A percentile compares a stretch with the other conserved stretches of the same genome.
These are phyloP conservation scores for Aegilops tauschii DNA, from an alignment of 176 grass and related monocot species.

Conservation along the genomic window DNA sequence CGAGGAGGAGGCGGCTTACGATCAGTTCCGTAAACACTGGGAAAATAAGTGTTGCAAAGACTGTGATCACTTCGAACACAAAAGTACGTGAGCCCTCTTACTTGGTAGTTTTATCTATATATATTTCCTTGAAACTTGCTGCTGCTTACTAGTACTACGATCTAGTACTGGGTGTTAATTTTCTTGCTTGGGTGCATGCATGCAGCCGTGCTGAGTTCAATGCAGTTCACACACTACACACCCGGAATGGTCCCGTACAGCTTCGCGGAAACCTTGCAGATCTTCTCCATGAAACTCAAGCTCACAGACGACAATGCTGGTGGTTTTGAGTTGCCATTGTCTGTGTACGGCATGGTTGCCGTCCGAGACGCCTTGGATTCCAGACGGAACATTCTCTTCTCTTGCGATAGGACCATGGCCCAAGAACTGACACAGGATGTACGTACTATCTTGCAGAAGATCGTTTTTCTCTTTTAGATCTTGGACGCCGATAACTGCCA, in stretches of 20 bases:
- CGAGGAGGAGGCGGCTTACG: neutral
- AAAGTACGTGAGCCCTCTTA: neutral
- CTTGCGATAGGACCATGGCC: neutral
- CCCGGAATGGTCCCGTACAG: neutral
- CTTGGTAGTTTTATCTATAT: neutral
- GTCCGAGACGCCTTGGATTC: neutral
- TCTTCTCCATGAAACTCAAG: neutral
- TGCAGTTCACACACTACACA: neutral
- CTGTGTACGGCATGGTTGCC: neutral
- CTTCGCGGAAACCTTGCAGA: neutral
- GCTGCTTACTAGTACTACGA: neutral
- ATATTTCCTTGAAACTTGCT: neutral
- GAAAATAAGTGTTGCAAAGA: neutral
- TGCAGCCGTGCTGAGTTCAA: neutral
- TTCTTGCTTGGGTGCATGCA: neutral
- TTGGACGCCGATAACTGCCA: neutral
- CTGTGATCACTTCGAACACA: neutral
- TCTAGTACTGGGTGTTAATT: neutral
- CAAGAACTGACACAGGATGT: neutral
- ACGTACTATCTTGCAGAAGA: neutral
- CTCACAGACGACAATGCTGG: neutral
- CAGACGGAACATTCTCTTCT: neutral
- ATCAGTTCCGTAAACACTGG: neutral
- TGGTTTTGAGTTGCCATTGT: neutral
- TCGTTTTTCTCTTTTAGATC: neutral